Evolutionary conservation across 768 basidiomycete species (phyloP).

Genomic region (Boletellus sp.): DNA sequence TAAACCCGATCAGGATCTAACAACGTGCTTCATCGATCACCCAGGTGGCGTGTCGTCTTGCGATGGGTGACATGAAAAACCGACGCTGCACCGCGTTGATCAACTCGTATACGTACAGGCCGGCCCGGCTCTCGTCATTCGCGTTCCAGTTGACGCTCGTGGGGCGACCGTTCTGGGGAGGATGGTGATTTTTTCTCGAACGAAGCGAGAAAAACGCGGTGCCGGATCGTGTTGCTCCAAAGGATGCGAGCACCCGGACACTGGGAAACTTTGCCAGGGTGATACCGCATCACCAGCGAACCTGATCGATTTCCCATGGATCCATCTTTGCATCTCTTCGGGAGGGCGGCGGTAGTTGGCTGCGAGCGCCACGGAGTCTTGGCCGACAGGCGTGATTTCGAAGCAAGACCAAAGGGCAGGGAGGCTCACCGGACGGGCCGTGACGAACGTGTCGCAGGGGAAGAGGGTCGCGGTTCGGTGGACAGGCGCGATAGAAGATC

Average conservation of each 20-base stretch:
- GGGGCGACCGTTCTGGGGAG: too few relatives aligned
- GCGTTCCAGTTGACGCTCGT: too few relatives aligned
- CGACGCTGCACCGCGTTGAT: slow-evolving; percentile 60
- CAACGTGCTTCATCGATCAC: too few relatives aligned
- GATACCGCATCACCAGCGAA: slow-evolving; percentile 49
- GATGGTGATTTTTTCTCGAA: too few relatives aligned
- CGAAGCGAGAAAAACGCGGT: slow-evolving; percentile 53
- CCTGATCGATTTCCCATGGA: slow-evolving; percentile 47
- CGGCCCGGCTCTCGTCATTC: slow-evolving; percentile 55
- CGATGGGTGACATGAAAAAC: slow-evolving; percentile 70
- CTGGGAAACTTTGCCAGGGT: slow-evolving; percentile 44
- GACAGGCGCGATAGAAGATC: background rate
- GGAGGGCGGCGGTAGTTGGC: slow-evolving; percentile 23
- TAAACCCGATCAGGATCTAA: too few relatives aligned
- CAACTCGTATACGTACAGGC: too few relatives aligned
- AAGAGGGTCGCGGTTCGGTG: slow-evolving; percentile 1
- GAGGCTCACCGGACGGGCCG: background rate
- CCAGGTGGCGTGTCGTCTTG: slow-evolving; percentile 59
- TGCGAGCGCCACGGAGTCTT: slow-evolving; percentile 51
- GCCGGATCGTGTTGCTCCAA: slow-evolving; percentile 50
- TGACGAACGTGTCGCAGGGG: background rate
- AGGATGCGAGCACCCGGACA: slow-evolving; percentile 60
- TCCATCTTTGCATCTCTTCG: slow-evolving; percentile 26
- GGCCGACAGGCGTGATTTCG: slow-evolving; percentile 40
- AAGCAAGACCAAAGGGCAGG: slow-evolving; percentile 32